Percentiles rank a stretch among this genome's conserved stretches.
Conservation (phyloP, 2,329 filamentous ascomycete species). For the Periconia digitata region DNA sequence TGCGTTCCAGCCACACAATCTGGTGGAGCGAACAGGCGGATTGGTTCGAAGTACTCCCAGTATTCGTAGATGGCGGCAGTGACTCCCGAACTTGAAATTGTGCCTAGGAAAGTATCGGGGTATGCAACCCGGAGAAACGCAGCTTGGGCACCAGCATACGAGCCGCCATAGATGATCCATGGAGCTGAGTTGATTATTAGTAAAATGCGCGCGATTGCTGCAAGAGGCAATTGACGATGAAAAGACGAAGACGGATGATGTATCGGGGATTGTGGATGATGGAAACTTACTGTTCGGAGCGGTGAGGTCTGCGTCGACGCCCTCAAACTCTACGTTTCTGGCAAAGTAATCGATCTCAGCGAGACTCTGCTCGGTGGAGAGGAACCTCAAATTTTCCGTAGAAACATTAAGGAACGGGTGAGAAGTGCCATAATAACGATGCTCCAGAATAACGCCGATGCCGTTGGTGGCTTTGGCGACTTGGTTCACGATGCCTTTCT, state of each 20-base stretch:
- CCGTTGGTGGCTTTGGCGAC: constrained; percentile 68
- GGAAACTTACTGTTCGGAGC: constrained; percentile 58
- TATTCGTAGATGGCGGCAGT: constrained; percentile 77
- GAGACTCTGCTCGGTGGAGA: constrained; percentile 80
- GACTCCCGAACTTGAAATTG: constrained; percentile 79
- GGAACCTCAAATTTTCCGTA: constrained; percentile 73
- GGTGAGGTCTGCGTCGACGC: constrained; percentile 67
- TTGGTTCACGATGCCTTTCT: constrained; percentile 75
- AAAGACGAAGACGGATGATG: too few species aligned
- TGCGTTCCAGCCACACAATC: constrained; percentile 68
- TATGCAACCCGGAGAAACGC: constrained; percentile 76
- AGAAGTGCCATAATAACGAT: constrained; percentile 82
- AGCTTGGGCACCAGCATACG: constrained; percentile 78
- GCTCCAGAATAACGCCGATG: constrained; percentile 79
- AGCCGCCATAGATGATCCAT: constrained; percentile 81
- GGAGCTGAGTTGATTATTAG: too few species aligned
- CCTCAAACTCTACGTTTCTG: constrained; percentile 68
- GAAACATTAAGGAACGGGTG: constrained; percentile 68
- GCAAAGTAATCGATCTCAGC: constrained; percentile 84
- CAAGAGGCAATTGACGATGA: too few species aligned
- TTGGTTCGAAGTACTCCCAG: constrained; percentile 65
- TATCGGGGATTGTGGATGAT: too few species aligned
- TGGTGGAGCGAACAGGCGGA: constrained; percentile 57
- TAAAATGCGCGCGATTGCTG: too few species aligned
- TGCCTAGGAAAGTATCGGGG: constrained; percentile 75